Evolutionary conservation across 441 rosid species (phyloP).

Genomic region (Gossypium laxum): DNA sequence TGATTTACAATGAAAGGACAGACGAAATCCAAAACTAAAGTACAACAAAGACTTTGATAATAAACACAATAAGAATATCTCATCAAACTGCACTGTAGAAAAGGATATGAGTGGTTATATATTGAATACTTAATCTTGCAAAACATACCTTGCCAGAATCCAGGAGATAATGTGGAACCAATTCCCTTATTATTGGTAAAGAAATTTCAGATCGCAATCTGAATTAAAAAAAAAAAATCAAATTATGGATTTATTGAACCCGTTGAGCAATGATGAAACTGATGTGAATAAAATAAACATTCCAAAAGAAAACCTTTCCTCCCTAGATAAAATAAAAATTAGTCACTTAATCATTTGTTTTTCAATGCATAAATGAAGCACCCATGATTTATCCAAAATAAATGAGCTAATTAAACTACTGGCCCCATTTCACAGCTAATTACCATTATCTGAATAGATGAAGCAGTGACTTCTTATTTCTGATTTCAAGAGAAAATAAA

Average conservation of each 20-base stretch:
- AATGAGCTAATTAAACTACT: neutral
- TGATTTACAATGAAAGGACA: neutral
- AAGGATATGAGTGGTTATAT: neutral
- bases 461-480: constrained; percentile 1
- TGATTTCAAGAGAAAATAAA: neutral
- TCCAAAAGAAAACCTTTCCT: neutral
- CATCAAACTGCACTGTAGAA: neutral
- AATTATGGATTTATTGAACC: neutral
- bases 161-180: constrained; percentile 95
- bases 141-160: constrained; percentile 72
- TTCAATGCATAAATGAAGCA: neutral
- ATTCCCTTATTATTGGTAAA: constrained; percentile 86
- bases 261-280: neutral
- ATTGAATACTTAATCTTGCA: constrained; percentile 7
- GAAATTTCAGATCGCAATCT: constrained; percentile 93
- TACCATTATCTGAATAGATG: neutral
- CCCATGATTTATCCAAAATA: neutral
- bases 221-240: constrained; percentile 17
- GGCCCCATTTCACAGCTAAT: neutral
- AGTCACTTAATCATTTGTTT: neutral
- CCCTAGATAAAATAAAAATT: neutral
- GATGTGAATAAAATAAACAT: neutral
- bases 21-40: neutral
- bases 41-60: neutral
- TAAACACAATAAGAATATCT: constrained; percentile 1